Conservation (phyloP, 768 basidiomycete genomes). For the Kwoniella sp. region DNA sequence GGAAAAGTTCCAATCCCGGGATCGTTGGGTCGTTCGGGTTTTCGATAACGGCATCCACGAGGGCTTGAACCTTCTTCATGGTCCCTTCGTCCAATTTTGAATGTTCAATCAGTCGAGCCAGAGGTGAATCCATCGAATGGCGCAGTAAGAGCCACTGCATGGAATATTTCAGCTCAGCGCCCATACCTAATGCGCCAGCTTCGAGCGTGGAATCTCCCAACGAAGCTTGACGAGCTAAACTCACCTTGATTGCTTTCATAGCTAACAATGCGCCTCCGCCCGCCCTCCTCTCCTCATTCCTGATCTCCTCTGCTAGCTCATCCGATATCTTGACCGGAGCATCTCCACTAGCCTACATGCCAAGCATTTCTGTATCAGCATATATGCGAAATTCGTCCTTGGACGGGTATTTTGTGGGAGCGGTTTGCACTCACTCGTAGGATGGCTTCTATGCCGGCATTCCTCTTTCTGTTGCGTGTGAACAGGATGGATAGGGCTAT, state of each 20-base stretch:
- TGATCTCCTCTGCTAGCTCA: slow-evolving; percentile 32
- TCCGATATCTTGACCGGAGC: slow-evolving; percentile 24
- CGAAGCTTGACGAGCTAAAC: slow-evolving; percentile 4
- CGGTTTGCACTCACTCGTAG: slow-evolving; percentile 14
- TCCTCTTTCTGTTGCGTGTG: slow-evolving; percentile 13
- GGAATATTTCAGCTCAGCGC: not conserved
- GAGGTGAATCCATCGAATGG: slow-evolving; percentile 34
- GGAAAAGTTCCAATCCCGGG: slow-evolving; percentile 24
- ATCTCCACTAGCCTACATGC: slow-evolving; percentile 6
- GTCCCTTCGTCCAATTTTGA: not conserved
- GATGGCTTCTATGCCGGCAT: slow-evolving; percentile 22
- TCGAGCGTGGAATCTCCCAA: no score
- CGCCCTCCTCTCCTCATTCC: slow-evolving; percentile 27
- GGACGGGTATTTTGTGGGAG: not conserved
- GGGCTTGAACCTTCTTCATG: slow-evolving; percentile 6
- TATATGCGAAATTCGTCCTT: no score
- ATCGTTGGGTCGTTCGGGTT: slow-evolving; percentile 8
- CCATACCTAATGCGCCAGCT: no score
- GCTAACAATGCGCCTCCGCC: slow-evolving; percentile 34
- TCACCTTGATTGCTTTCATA: slow-evolving; percentile 39
- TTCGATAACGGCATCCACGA: slow-evolving; percentile 19
- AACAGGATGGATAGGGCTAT: slow-evolving; percentile 38
- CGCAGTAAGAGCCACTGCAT: slow-evolving; percentile 36
- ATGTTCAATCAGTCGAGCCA: slow-evolving; percentile 7
- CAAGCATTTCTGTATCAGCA: not conserved